Percentiles rank a stretch among this genome's conserved stretches.
These are phyloP conservation scores for Ephemerocybe angulata DNA, from an alignment of 768 basidiomycete species.

Conservation along the genomic window DNA sequence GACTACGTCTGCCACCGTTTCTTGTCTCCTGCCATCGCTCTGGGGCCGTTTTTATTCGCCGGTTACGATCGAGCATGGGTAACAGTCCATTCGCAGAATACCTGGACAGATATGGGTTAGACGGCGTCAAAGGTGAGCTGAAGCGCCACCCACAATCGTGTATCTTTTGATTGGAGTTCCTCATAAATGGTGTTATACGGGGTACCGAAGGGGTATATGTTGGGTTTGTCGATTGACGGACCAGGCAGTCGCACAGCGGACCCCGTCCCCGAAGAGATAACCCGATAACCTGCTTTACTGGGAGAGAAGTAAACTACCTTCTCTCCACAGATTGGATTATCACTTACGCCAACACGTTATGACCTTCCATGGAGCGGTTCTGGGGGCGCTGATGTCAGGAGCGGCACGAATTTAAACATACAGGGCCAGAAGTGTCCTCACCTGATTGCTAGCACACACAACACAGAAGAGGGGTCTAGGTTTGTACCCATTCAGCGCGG, in stretches of 20 bases:
- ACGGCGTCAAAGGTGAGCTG: not conserved
- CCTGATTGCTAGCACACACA: slow-evolving; percentile 99
- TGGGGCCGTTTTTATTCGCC: slow-evolving; percentile 86
- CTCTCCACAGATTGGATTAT: not conserved
- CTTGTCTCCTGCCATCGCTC: slow-evolving; percentile 96
- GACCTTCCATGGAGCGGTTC: slow-evolving; percentile 99
- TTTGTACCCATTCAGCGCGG: slow-evolving; percentile 40
- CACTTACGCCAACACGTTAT: slow-evolving; percentile 82
- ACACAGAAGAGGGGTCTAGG: slow-evolving; percentile 88
- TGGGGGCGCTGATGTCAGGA: slow-evolving; percentile 27
- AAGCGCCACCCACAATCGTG: slow-evolving; percentile 60
- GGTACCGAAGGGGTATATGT: slow-evolving; percentile 94
- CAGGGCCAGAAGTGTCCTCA: slow-evolving; percentile 32
- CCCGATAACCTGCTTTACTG: slow-evolving; percentile 84
- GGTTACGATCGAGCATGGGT: slow-evolving; percentile 94
- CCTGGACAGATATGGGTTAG: slow-evolving; percentile 35
- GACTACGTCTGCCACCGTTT: slow-evolving; percentile 86
- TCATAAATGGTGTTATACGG: slow-evolving; percentile 96
- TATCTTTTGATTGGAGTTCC: slow-evolving; percentile 81
- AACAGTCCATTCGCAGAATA: slow-evolving; percentile 92
- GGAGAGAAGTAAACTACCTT: slow-evolving; percentile 9
- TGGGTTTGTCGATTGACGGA: slow-evolving; percentile 94
- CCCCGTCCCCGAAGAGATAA: slow-evolving; percentile 93
- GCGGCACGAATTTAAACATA: not conserved
- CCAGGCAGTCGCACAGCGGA: slow-evolving; percentile 96